Conservation (phyloP, 2,329 filamentous ascomycete genomes). For the Colletotrichum liaoningense region DNA sequence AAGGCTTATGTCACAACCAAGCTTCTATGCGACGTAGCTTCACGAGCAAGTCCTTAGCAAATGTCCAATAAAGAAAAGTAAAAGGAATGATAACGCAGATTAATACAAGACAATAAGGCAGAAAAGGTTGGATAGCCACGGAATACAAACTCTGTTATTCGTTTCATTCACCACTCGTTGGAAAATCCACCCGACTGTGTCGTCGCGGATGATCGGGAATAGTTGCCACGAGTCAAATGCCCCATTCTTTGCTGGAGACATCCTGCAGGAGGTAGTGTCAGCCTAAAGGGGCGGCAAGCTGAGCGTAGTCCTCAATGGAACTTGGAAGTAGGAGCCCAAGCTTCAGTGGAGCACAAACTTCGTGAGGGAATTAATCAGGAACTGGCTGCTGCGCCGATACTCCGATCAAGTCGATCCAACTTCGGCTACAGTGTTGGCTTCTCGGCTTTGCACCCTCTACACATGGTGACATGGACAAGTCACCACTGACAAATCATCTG, state of each 20-base stretch:
- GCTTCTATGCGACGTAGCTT: no score
- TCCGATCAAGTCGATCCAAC: slow-evolving; percentile 7
- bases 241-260: slow-evolving; percentile 1
- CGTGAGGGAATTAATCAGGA: background rate
- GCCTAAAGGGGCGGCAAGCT: slow-evolving; percentile 9
- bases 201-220: background rate
- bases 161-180: no score
- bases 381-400: slow-evolving; percentile 3
- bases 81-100: no score
- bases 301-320: background rate
- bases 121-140: background rate
- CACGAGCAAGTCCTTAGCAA: no score
- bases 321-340: background rate
- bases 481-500: background rate
- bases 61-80: no score
- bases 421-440: slow-evolving; percentile 21
- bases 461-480: background rate
- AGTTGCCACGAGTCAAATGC: slow-evolving; percentile 8
- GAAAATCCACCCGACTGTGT: no score
- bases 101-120: no score
- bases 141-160: no score
- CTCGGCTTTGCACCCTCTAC: slow-evolving; percentile 18
- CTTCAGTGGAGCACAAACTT: background rate
- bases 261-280: background rate
- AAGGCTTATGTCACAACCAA: no score